Evolutionary conservation across 352 stramenopile genomes (phyloP), one percentile per base, ranked within the genome.

Genomic region (Phytophthora sp.): DNA sequence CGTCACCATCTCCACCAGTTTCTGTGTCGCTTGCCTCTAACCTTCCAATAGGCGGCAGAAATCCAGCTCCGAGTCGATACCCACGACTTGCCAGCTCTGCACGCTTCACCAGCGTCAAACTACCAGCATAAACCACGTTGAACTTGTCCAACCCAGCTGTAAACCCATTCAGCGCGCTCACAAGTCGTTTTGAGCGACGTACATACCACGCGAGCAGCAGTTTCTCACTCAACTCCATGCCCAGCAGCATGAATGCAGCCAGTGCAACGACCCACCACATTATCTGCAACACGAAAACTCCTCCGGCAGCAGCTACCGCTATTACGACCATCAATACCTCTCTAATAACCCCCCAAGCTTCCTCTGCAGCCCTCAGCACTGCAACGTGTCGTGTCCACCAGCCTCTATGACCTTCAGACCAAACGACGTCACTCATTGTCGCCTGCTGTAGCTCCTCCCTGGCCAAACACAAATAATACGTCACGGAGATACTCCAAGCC

Each of bases 81-180:
- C 81, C 81, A 23, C 76, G 73, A 39, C 73, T 76, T 7, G 76
- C 79, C 24, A 88, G 33, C 50, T 92, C 84, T 9, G 76, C 80
- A 21, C 75, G 80, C 65, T 92, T 92, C 35, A 90, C 64, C 11
- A 86, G 21, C 16, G 72, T 66, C 30, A 92, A 42, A 57, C 57
- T 79, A 7, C 35, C 24, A 21, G 55, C 50, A 46, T 81, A 92
- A 15, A 63, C 51, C 1, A 29, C 13, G 24, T 86, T 59, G 20
- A 69, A 63, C 15, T 36, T 52, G 23, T 58, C 46, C 29, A 74
- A 24, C 11, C 23, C 29, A 20, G 16, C 20, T n/a, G 24, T 9
- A 51, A 77, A 66, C 8, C 9, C 11, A 7, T 38, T 49, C 12
- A 77, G 35, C 5, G 50, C 57, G 11, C 1, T 15, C 11, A 66